Base-by-base conservation (phyloP, 495 filamentous ascomycete species). In the Wilcoxina mikolae region DNA sequence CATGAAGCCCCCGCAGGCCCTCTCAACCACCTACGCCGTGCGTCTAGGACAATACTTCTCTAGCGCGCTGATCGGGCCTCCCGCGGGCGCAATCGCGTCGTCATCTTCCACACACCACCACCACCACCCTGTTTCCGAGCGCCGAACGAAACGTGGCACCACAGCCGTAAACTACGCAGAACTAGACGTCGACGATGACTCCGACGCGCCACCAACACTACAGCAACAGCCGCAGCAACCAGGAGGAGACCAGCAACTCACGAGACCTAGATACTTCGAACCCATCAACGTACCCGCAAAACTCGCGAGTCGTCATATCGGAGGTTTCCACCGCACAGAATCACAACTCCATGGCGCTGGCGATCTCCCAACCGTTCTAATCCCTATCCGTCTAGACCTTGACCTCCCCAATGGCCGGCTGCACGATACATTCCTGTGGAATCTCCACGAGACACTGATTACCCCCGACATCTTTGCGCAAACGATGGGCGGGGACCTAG, bases 91-190 rank as follows among this genome's bases (percentile, higher is more conserved):
- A 35, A 82, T 56, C 27, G 69, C 73, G n/a, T n/a, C n/a, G n/a
- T n/a, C n/a, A n/a, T n/a, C n/a, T n/a, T n/a, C n/a, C n/a, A n/a
- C n/a, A n/a, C 25, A 69, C 70, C 43, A 71, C 73, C 56, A 74
- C 82, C 56, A 72, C 73, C 20, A 82, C 77, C 24, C 85, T 7
- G 72, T 79, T 18, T 75, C 85, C 55, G 79, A 90, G 62, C 95
- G 51, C 51, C 51, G 87, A 18, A 96, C 91, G 18, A 99, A 99
- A 71, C 84, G 91, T 66, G 93, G 91, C 33, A 96, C 91, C 2
- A 87, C 85, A 35, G 85, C 87, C 42, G 89, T 95, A 64, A 96
- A 95, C 68, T 99, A 99, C 62, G 89, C 91, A 26, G 91, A 99
- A 67, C 87, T 95, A 62, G 89, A 85, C 17, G 94, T 77, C 60